phyloP scores from a whole-genome alignment of 2,329 filamentous ascomycete species.

The Aspergillus hortae region DNA sequence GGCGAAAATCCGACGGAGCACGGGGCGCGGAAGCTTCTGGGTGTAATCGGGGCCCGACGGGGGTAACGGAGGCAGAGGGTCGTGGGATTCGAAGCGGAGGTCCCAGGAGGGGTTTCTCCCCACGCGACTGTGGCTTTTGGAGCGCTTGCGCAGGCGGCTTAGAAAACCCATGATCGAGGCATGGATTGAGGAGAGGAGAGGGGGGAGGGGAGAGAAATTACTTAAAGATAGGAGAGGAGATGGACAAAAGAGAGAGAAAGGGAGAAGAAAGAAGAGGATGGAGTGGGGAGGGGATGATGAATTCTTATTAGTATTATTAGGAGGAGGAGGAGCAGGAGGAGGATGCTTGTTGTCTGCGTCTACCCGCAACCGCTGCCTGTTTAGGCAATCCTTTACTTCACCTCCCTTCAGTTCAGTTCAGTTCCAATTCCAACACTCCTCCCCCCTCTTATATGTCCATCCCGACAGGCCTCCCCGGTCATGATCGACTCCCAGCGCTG shows the following conservation, averaged over 20 bases:
- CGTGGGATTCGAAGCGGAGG: constrained; percentile 15
- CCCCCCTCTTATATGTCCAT: no score
- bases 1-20: constrained; percentile 74
- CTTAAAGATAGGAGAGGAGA: neutral
- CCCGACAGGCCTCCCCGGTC: no score
- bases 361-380: neutral
- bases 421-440: no score
- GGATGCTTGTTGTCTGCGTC: neutral
- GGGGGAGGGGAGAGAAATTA: neutral
- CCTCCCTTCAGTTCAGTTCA: no score
- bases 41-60: constrained; percentile 33
- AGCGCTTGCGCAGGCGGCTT: constrained; percentile 26
- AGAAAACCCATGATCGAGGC: constrained; percentile 28
- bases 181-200: neutral
- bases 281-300: neutral
- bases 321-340: neutral
- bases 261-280: neutral
- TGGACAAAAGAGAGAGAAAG: neutral
- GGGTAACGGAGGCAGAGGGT: constrained; percentile 19
- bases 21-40: constrained; percentile 59
- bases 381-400: no score
- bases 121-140: constrained; percentile 25
- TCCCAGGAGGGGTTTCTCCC: constrained; percentile 15
- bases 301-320: neutral
- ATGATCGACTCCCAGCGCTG: no score